Base-by-base conservation (phyloP, 106 monocot species). In the Cymbidium sinense region DNA sequence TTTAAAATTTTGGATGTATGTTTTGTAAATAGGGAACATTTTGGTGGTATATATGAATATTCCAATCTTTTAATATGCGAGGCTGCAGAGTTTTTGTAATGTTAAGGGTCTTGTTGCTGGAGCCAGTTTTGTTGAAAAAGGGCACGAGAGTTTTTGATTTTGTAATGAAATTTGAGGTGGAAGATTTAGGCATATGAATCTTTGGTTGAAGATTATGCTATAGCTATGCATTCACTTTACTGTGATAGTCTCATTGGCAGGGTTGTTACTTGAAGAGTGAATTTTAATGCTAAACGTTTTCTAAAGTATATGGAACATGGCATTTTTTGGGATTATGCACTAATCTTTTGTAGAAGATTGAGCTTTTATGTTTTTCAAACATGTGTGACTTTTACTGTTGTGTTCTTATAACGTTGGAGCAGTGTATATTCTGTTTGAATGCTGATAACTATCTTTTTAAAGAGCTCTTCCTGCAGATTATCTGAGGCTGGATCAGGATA, bases 401-500 rank as follows among this genome's bases (percentile, higher is more conserved):
- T 13, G 13, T 15, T 79, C 28, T 43, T 70, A 30, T 77, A 43
- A 37, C 41, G 11, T 35, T 58, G 61, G 61, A 62, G 27, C 28
- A 8, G 62, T 25, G 0, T 18, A 23, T 44, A 18, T 44, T 70
- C 31, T 43, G 21, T 47, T 41, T 10, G 8, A 50, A 34, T 29
- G 35, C 77, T 81, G 77, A 85, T 70, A 75, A 36, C 67, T 78
- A 44, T 75, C 70, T 83, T 65, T 88, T 50, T 43, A 79, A 84
- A 94, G 98, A 84, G 62, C 90, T 76, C 84, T 98, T 84, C 90
- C 94, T 81, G 81, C 86, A 79, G 94, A 98, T 83, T 98, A 84
- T 86, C 90, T 92, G 81, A 88, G 98, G 82, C 78, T 98, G 67
- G 98, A 98, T 81, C 98, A 98, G 81, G 98, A 94, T 78, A 94